These are phyloP conservation scores for Pseudonectria buxi DNA, from an alignment of 2,329 filamentous ascomycete species.

Conservation along the genomic window DNA sequence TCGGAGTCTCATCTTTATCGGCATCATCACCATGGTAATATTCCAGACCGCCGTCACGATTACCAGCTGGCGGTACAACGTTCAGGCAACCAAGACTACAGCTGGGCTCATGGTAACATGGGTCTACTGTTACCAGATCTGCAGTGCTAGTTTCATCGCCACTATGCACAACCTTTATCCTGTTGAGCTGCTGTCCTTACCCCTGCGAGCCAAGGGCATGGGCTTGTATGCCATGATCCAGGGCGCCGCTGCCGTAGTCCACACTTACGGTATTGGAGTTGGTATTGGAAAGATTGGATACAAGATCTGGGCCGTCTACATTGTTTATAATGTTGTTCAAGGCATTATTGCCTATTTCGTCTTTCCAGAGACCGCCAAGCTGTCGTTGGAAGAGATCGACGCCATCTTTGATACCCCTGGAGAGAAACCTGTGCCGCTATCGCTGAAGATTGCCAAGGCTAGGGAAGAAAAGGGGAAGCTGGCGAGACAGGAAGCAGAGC, in stretches of 20 bases:
- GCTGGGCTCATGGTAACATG: slow-evolving; percentile 13
- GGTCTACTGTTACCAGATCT: slow-evolving; percentile 18
- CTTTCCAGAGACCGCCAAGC: slow-evolving; percentile 16
- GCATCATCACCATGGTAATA: slow-evolving; percentile 11
- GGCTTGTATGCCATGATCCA: slow-evolving; percentile 18
- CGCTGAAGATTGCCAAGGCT: slow-evolving; percentile 10
- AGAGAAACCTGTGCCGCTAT: slow-evolving; percentile 6
- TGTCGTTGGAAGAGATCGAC: slow-evolving; percentile 18
- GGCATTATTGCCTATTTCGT: slow-evolving; percentile 13
- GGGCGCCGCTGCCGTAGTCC: slow-evolving; percentile 15
- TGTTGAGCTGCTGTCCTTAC: slow-evolving; percentile 14
- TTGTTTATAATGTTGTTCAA: slow-evolving; percentile 14
- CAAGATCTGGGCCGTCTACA: slow-evolving; percentile 18
- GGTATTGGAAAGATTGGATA: slow-evolving; percentile 14
- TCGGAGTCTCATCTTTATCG: slow-evolving; percentile 14
- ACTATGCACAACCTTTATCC: slow-evolving; percentile 19
- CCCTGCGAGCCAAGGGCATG: slow-evolving; percentile 18
- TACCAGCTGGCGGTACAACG: slow-evolving; percentile 12
- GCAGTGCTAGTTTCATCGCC: slow-evolving; percentile 17
- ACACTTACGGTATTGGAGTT: slow-evolving; percentile 17
- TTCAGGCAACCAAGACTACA: background rate
- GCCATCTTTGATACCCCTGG: slow-evolving; percentile 17
- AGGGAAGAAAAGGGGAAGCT: background rate
- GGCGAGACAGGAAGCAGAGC: too few relatives aligned
- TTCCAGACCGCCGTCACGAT: slow-evolving; percentile 16